phyloP scores from a whole-genome alignment of 73 alveolate genomes.

The Blepharisma japonicum region DNA sequence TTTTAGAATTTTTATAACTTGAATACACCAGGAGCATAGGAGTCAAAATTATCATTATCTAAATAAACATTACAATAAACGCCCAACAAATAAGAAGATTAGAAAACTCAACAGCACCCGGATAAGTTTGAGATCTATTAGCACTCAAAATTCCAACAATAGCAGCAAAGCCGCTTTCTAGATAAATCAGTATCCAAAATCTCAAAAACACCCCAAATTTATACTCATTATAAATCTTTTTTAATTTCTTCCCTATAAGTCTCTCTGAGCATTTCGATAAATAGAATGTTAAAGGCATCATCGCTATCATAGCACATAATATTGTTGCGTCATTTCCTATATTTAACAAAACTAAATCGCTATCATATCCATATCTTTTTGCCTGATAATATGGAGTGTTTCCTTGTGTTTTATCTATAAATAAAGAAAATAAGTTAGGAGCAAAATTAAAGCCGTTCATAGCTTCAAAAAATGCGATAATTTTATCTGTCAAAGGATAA shows the following conservation, averaged over 20 bases:
- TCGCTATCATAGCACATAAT: neutral
- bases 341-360: neutral
- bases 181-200: neutral
- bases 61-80: neutral
- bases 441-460: neutral
- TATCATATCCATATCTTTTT: neutral
- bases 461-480: neutral
- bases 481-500: neutral
- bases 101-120: neutral
- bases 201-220: neutral
- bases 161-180: neutral
- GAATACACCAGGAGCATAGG: neutral
- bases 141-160: neutral
- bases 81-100: neutral
- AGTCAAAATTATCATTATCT: slow-evolving; percentile 3
- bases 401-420: neutral
- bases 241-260: neutral
- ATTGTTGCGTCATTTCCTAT: neutral
- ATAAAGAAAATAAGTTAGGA: slow-evolving; percentile 2
- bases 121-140: neutral
- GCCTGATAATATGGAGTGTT: neutral
- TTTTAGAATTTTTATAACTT: neutral
- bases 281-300: neutral
- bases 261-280: no score
- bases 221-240: neutral